Evolutionary conservation across 1,284 basidiomycete genomes (phyloP), one percentile per base, ranked within the genome.

Genomic region (Sanghuangporus sanghuang): DNA sequence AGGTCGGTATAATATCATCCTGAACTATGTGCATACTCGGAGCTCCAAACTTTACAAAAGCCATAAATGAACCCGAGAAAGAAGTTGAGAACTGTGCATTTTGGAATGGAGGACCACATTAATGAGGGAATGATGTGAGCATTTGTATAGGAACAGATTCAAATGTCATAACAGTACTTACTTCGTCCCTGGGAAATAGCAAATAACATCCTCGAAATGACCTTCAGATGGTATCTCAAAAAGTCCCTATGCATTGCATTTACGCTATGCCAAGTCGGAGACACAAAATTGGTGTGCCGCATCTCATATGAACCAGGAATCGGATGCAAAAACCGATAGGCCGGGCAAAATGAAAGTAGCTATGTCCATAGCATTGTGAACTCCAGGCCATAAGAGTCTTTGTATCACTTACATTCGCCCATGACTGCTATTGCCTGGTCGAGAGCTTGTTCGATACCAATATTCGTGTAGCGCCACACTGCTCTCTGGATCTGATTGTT

Each of bases 51-150:
- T 74, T 67, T 0, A 68, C 76, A 56, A 80, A 76, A 49, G 74
- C 70, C 16, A 77, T 63, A 71, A 80, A 82, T 0, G 74, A 73
- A 58, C 76, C 72, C 3, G 76, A 68, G 59, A 81, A 81, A 6
- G 78, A 74, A 39, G 73, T 72, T 61, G 72, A 66, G 68, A 81
- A 80, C 7, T 68, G 69, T 7, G 73, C 57, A 67, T 79, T 78
- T 35, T 73, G 68, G 69, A 75, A 79, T 0, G 70, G 52, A 1
- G 75, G 75, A 36, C 67, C 39, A 35, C n/a, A n/a, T n/a, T 57
- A 59, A 35, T 50, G 46, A 16, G 11, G 12, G 46, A 9, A 53
- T 6, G 18, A 23, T 53, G 21, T 32, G 48, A 49, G 8, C 11
- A 49, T 18, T 23, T 23, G 11, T 18, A 2, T 18, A 9, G 36